Conservation (phyloP, 345 rosid species). For the Gossypium turneri region DNA sequence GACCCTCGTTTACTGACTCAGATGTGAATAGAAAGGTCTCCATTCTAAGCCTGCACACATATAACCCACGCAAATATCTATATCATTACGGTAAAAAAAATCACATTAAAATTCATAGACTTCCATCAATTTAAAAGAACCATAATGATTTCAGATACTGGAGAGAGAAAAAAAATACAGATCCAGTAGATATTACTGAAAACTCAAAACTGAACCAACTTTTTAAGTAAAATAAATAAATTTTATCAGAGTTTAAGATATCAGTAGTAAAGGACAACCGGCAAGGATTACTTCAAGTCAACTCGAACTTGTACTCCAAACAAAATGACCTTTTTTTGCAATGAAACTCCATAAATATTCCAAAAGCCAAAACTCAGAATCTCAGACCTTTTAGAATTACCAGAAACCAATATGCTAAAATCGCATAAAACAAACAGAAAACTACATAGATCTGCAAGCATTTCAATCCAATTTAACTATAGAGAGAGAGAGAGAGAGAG, state of each 20-base stretch:
- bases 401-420: background rate
- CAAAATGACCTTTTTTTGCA: background rate
- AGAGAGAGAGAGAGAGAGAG: background rate
- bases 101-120: background rate
- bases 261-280: background rate
- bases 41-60: slow-evolving; percentile 24
- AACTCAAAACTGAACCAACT: background rate
- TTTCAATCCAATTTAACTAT: background rate
- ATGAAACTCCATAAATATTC: background rate
- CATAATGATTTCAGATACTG: background rate
- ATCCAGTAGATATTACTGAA: slow-evolving; percentile 1
- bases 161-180: background rate
- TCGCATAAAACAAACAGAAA: background rate
- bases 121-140: background rate
- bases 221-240: background rate
- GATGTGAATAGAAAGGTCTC: slow-evolving; percentile 73
- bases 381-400: slow-evolving; percentile 15
- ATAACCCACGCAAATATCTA: background rate
- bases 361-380: background rate
- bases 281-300: background rate
- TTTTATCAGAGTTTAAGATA: background rate
- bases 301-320: background rate
- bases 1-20: slow-evolving; percentile 79
- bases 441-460: slow-evolving; percentile 19
- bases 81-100: background rate